Base-by-base conservation (phyloP, 1,284 basidiomycete species). In the Earliella scabrosa region DNA sequence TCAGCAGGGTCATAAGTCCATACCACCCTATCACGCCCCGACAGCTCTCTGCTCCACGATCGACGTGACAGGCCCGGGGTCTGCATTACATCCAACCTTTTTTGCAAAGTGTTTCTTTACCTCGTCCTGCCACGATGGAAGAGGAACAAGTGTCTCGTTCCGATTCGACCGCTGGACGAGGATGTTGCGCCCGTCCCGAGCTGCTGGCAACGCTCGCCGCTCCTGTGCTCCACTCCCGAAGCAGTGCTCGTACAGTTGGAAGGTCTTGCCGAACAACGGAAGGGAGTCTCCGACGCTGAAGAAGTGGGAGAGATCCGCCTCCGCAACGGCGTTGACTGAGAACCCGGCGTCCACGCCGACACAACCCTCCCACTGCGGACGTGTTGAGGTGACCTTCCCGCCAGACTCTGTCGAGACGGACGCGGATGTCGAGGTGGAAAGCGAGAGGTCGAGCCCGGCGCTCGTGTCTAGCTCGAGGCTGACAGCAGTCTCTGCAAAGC, bases 401-500 rank as follows among this genome's bases (percentile, higher is more conserved):
- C 18, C 29, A 7, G 31, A 32, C 8, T 32, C 31, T 14, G 31
- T 34, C 13, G 32, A 34, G 32, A 13, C n/a, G 4, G 32, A 34
- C 13, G 32, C 32, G 16, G 52, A 32, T 14, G 61, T 61, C 2
- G 60, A 57, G 11, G 56, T 60, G 26, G 56, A 52, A 1, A 65
- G 46, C 5, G 56, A 54, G 26, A 71, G 64, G 10, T 56, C 63
- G 59, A 80, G 66, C n/a, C 66, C 67, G 1, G 77, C 78, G 45
- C 68, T 73, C 6, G 32, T 34, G 9, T 34, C 32, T 3, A 34
- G 32, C 13, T 34, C 32, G 32, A 34, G 32, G 32, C 32, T 34
- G 32, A 34, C n/a, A 10, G 32, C 32, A 16, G 32, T 34, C 32
- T 34, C 32, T 34, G 32, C 32, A 16, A 34, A 34, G 32, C 32